Evolutionary conservation across 805 yeast genomes (phyloP).

Genomic region (Debaryomyces tyrocola): DNA sequence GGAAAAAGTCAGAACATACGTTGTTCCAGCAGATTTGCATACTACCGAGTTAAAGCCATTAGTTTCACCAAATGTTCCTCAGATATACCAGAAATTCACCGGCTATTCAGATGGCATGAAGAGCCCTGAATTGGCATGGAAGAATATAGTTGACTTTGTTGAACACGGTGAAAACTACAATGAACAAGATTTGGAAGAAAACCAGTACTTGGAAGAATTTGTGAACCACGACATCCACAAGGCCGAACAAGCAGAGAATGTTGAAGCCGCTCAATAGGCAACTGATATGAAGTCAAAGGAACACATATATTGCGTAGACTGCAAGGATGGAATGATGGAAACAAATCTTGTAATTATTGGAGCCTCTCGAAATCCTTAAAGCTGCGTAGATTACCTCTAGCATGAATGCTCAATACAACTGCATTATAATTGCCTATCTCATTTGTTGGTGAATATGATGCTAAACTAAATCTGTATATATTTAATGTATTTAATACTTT

Average conservation of each 20-base stretch:
- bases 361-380: too few relatives aligned
- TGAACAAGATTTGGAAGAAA: conserved; percentile 35
- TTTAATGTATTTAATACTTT: background rate
- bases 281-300: background rate
- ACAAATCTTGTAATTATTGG: too few relatives aligned
- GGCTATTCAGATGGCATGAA: conserved; percentile 73
- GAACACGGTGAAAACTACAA: conserved; percentile 62
- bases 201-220: conserved; percentile 35
- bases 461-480: background rate
- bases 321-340: too few relatives aligned
- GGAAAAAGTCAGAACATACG: conserved; percentile 86
- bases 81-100: conserved; percentile 61
- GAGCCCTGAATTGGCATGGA: conserved; percentile 71
- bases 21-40: conserved; percentile 59
- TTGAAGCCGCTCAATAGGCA: conserved; percentile 2
- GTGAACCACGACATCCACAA: conserved; percentile 27
- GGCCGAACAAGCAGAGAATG: conserved; percentile 14
- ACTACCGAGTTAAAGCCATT: conserved; percentile 60
- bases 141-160: conserved; percentile 72
- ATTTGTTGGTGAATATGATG: background rate
- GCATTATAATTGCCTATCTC: background rate
- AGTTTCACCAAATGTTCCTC: conserved; percentile 73
- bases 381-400: background rate
- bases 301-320: too few relatives aligned
- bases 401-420: background rate